These are phyloP conservation scores for Exophiala bonariae DNA, from an alignment of 2,329 filamentous ascomycete genomes.

Conservation along the genomic window DNA sequence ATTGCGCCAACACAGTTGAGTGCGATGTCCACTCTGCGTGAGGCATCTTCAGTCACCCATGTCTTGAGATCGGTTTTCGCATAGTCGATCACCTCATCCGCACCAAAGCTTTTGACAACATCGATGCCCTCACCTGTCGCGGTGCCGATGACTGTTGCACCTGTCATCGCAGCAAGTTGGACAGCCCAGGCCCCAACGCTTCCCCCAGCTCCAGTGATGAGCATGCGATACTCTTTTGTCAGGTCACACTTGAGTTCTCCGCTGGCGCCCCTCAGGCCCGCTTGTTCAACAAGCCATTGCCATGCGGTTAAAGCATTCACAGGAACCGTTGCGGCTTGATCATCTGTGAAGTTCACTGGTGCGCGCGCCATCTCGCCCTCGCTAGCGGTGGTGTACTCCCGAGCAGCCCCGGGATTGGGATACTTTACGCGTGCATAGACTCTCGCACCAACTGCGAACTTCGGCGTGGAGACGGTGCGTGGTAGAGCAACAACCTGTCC, in stretches of 20 bases:
- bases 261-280: constrained; percentile 7
- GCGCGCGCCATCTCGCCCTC: constrained; percentile 38
- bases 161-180: constrained; percentile 40
- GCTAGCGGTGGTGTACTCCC: constrained; percentile 37
- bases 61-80: neutral
- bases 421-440: constrained; percentile 39
- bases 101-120: constrained; percentile 42
- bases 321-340: constrained; percentile 38
- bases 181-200: constrained; percentile 45
- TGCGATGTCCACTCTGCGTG: constrained; percentile 39
- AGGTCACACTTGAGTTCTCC: constrained; percentile 22
- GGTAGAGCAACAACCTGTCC: no score
- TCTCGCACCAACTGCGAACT: constrained; percentile 39
- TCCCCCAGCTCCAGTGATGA: constrained; percentile 46
- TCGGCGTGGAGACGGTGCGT: constrained; percentile 25
- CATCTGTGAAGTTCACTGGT: constrained; percentile 37
- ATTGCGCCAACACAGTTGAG: constrained; percentile 46
- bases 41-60: no score
- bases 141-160: constrained; percentile 39
- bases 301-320: constrained; percentile 43
- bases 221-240: constrained; percentile 24
- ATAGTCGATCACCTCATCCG: constrained; percentile 43
- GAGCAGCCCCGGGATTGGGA: constrained; percentile 35
- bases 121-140: constrained; percentile 33
- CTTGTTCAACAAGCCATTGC: constrained; percentile 43